Base-by-base conservation (phyloP, 768 basidiomycete genomes). In the Tulasnella sp. region DNA sequence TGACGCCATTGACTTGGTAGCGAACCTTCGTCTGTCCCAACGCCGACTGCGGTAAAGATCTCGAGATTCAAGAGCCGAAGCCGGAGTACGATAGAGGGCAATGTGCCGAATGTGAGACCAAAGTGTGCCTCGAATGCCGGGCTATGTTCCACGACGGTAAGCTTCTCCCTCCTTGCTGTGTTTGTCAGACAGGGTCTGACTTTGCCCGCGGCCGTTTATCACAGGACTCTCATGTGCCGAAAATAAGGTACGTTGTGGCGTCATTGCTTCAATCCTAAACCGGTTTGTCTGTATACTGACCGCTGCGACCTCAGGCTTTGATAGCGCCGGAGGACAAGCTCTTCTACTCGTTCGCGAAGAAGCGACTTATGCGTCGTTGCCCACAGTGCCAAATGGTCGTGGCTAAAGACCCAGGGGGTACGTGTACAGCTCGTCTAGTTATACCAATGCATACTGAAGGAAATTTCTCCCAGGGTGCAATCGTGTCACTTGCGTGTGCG, bases 341-440 rank as follows among this genome's bases (percentile, higher is more conserved):
- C 11, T 61, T 61, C 57, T 61, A 26, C 57, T 23, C 29, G 29
- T 61, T 61, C 29, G 57, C 57, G 57, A 61, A 61, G 57, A 61
- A 61, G 57, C 18, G 57, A 13, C 57, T 61, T n/a, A 32, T 44
- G 51, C 48, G 74, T 29, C 74, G 74, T 15, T 75, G 74, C 51
- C 74, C 74, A 0, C 26, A 51, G 57, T 75, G 74, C 29, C 44
- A 67, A 57, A 75, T 75, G 70, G 70, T 71, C n/a, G 29, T 71
- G 29, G 57, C n/a, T 26, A 61, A 61, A 29, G 57, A 61, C 23
- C 6, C 57, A 13, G 57, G 57, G 11, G 57, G 57, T 61, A 61
- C n/a, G 57, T 26, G 9, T 40, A 61, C 57, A 29, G 29, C n/a
- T 61, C n/a, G 6, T 2, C 23, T 26, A 61, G 35, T 57, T 29